phyloP scores from a whole-genome alignment of 1,284 basidiomycete genomes.

The Agroathelia rolfsii region DNA sequence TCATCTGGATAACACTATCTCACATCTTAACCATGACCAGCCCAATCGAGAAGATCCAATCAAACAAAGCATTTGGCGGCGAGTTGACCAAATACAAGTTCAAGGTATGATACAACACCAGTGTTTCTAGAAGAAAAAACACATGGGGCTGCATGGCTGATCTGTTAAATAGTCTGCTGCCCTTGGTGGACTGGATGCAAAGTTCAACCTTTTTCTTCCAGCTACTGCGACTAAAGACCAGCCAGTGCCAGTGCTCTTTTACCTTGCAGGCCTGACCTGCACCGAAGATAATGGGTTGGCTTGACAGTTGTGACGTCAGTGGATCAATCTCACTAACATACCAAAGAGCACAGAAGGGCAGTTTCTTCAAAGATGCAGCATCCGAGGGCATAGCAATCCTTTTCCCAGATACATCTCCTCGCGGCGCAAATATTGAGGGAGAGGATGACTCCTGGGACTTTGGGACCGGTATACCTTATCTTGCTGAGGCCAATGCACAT shows the following conservation, averaged over 20 bases:
- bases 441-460: constrained; percentile 90
- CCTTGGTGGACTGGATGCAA: constrained; percentile 72
- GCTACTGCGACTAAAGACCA: constrained; percentile 35
- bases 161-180: constrained; percentile 39
- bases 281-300: constrained; percentile 89
- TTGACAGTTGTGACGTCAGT: constrained; percentile 1
- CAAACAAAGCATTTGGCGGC: constrained; percentile 75
- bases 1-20: too few species aligned
- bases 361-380: constrained; percentile 73
- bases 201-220: constrained; percentile 90
- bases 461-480: constrained; percentile 49
- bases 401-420: constrained; percentile 93
- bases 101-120: constrained; percentile 36
- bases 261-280: constrained; percentile 90
- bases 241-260: constrained; percentile 79
- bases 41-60: constrained; percentile 53
- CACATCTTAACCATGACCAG: constrained; percentile 8
- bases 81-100: constrained; percentile 82
- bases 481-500: background rate
- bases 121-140: constrained; percentile 9
- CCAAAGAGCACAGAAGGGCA: constrained; percentile 77
- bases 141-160: constrained; percentile 6
- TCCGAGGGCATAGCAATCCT: constrained; percentile 83
- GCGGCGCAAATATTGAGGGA: constrained; percentile 83
- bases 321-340: constrained; percentile 5